Conservation (phyloP, 148 eudicot genomes). For the Nepenthes mirabilis region DNA sequence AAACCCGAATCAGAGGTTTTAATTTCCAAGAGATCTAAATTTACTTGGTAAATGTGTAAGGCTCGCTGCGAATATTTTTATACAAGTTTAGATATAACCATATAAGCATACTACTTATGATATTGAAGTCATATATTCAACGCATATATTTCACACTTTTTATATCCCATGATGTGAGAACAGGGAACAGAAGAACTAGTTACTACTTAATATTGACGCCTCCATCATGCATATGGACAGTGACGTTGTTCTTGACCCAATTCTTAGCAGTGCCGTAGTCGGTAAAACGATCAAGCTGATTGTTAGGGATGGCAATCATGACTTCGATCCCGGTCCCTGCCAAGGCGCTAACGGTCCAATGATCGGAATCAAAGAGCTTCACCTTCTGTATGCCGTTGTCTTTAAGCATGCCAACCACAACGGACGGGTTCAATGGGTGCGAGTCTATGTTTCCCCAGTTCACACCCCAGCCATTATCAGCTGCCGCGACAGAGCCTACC, state of each 20-base stretch:
- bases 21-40: too few relatives aligned
- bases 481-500: slow-evolving; percentile 3
- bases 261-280: slow-evolving; percentile 36
- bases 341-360: slow-evolving; percentile 34
- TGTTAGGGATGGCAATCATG: slow-evolving; percentile 78
- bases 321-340: slow-evolving; percentile 62
- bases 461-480: slow-evolving; percentile 31
- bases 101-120: too few relatives aligned
- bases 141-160: too few relatives aligned
- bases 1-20: too few relatives aligned
- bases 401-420: slow-evolving; percentile 48
- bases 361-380: slow-evolving; percentile 69
- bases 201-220: slow-evolving; percentile 57
- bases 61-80: too few relatives aligned
- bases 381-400: slow-evolving; percentile 56
- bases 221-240: slow-evolving; percentile 31
- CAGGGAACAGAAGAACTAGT: neutral
- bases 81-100: too few relatives aligned
- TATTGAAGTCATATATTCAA: too few relatives aligned
- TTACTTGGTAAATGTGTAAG: too few relatives aligned
- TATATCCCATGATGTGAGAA: too few relatives aligned
- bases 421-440: slow-evolving; percentile 28
- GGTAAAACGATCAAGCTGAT: slow-evolving; percentile 23
- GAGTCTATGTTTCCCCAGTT: slow-evolving; percentile 76
- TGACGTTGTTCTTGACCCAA: slow-evolving; percentile 65